Conservation (phyloP, 1,139 yeast genomes). For the Taphrina confusa region DNA sequence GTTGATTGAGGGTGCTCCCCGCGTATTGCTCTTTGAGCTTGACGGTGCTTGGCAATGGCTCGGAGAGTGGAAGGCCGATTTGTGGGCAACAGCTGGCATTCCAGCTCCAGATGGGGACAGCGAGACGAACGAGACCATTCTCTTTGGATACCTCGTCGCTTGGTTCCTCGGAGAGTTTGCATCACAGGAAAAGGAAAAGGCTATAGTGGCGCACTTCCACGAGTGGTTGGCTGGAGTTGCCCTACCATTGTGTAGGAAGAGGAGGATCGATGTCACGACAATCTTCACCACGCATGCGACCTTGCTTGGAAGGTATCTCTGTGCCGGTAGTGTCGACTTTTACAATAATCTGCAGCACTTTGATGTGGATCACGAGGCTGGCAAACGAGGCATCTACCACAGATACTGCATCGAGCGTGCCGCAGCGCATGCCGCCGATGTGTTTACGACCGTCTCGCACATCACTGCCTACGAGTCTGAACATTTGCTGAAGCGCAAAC, state of each 20-base stretch:
- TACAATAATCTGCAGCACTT: slow-evolving; percentile 86
- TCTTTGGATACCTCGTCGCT: slow-evolving; percentile 89
- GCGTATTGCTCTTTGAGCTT: slow-evolving; percentile 83
- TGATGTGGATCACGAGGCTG: slow-evolving; percentile 97
- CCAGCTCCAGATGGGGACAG: slow-evolving; percentile 88
- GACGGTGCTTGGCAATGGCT: slow-evolving; percentile 69
- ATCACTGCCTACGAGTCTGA: slow-evolving; percentile 95
- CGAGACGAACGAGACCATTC: slow-evolving; percentile 88
- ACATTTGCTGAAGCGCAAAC: slow-evolving; percentile 88
- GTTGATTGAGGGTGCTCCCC: slow-evolving; percentile 89
- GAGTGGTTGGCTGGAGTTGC: slow-evolving; percentile 99
- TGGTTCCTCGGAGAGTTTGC: slow-evolving; percentile 97
- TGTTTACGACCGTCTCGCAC: slow-evolving; percentile 94
- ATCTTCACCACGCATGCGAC: slow-evolving; percentile 98
- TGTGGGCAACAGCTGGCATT: slow-evolving; percentile 88
- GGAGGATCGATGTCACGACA: slow-evolving; percentile 90
- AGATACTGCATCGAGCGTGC: slow-evolving; percentile 95
- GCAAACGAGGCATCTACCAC: slow-evolving; percentile 95
- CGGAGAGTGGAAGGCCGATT: slow-evolving; percentile 91
- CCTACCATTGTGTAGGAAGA: slow-evolving; percentile 83
- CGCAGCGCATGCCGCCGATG: slow-evolving; percentile 95
- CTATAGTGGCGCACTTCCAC: slow-evolving; percentile 92
- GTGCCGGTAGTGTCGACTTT: slow-evolving; percentile 95
- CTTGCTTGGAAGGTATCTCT: slow-evolving; percentile 84
- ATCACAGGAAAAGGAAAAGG: slow-evolving; percentile 75